Base-by-base conservation (phyloP, 2,329 filamentous ascomycete species). In the Cytospora piceicola region DNA sequence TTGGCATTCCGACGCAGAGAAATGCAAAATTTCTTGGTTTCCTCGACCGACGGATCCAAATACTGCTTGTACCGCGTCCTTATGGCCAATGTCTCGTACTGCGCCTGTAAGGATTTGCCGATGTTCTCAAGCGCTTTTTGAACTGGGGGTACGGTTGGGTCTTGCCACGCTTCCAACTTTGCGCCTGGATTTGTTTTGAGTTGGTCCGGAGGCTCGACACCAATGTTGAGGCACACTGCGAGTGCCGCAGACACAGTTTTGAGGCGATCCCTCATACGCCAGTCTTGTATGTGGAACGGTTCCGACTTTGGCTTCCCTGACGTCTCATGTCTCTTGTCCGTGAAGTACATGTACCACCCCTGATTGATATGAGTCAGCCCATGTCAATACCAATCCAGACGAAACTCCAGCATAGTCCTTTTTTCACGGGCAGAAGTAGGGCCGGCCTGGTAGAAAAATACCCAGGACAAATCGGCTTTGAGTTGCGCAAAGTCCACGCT, bases 311-410 rank as follows among this genome's bases (percentile, higher is more conserved):
- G 92, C 71, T 94, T 93, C 27, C 93, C 95, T 42, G 93, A 94
- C 27, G 93, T 95, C 76, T 98, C 95, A 78, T 99, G 95, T 61
- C 94, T 90, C 78, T 98, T 98, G 78, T 99, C 95, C 69, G 94
- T 97, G 78, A 92, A 99, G 79, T 99, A 99, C 94, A 98, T 98
- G 82, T 97, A 98, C 88, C 96, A 99, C 71, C 93, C 96, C 91
- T 97, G 77, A 30, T 17, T 17, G 6, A 11, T 27, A 29, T 36
- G 53, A 36, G 27, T 63, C 56, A 63, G 61, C 61, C 34, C 29
- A 36, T 14, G 30, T 30, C 36, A 22, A 24, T 5, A 20, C n/a
- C 20, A 15, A 51, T 15, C 17, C 36, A 14, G 9, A 56, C 9
- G 14, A 17, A 4, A 36, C 30, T 29, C 24, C 17, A 22, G 54